Evolutionary conservation across 2,329 filamentous ascomycete genomes (phyloP), one percentile per base, ranked within the genome.

Genomic region (Fusarium robinianum): DNA sequence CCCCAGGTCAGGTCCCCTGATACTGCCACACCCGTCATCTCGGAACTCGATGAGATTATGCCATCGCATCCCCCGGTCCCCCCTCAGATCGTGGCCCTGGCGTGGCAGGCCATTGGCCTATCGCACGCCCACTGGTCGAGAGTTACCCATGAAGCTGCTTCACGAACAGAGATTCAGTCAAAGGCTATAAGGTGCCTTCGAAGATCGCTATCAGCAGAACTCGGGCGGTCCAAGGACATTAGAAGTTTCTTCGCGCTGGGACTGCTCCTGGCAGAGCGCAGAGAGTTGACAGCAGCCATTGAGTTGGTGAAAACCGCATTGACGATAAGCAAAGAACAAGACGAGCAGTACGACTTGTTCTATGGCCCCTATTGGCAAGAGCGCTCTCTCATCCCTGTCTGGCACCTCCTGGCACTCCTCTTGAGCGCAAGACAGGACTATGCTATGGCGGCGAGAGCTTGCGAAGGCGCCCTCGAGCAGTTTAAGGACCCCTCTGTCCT

Each of bases 401-500:
- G 94, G 91, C 94, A 99, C 72, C 76, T 99, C 11, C 77, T 99
- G 32, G 85, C 90, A 1, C 76, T 99, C 16, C 75, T 97, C 15
- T 72, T 97, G 19, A 96, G 89, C 55, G 89, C 90, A 1, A 84
- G 88, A 53, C 87, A 95, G 55, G 90, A 96, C 51, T 95, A 88
- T 59, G 73, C 81, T 35, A 86, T 88, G 66, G 91, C 94, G 2
- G 79, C 82, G 18, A 84, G 85, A 60, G 86, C 90, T 21, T 97
- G 91, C 57, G 90, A 95, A 63, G 90, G 89, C 17, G 91, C 90
- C 4, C 87, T 97, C 63, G 90, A 96, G 56, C 89, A 95, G 62
- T 95, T 96, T 60, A 83, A 85, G 39, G 84, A 89, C 49, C 79
- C 84, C 0, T 68, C 79, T 1, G 76, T 87, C 6, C 76, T 92